Conservation (phyloP, 1,139 yeast genomes). For the Blastobotrys arbuscula region DNA sequence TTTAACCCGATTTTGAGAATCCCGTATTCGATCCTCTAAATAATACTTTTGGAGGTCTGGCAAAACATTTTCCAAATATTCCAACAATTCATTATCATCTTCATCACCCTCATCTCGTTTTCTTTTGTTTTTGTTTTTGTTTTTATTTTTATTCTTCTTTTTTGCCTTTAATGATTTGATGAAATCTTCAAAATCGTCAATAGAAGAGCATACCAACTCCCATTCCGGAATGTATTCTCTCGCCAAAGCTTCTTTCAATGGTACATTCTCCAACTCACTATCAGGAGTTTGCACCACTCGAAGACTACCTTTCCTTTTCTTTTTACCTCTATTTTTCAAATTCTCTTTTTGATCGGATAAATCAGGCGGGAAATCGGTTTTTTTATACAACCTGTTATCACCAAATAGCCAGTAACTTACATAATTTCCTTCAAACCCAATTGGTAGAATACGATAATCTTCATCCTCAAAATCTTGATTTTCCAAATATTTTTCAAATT, state of each 20-base stretch:
- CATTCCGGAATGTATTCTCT: conserved; percentile 25
- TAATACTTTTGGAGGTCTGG: conserved; percentile 30
- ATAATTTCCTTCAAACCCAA: conserved; percentile 30
- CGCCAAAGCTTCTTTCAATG: conserved; percentile 9
- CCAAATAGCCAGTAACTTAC: conserved; percentile 33
- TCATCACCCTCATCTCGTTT: conserved; percentile 1
- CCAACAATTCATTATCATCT: conserved; percentile 14
- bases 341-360: conserved; percentile 5
- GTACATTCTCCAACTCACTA: conserved; percentile 13
- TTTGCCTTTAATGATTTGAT: conserved; percentile 20
- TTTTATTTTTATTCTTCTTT: no score
- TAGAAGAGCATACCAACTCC: conserved; percentile 33
- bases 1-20: conserved; percentile 24
- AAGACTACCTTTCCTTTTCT: conserved; percentile 1
- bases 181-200: conserved; percentile 29
- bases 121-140: conserved; percentile 12
- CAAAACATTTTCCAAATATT: conserved; percentile 22
- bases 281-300: conserved; percentile 8
- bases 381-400: conserved; percentile 33
- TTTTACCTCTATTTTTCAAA: conserved; percentile 8
- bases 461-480: conserved; percentile 5
- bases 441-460: conserved; percentile 30
- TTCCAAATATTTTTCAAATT: conserved; percentile 18
- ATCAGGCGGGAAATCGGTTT: conserved; percentile 10
- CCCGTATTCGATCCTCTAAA: conserved; percentile 25